phyloP scores from a whole-genome alignment of 257 asterid species.

The Galeopsis tetrahit region DNA sequence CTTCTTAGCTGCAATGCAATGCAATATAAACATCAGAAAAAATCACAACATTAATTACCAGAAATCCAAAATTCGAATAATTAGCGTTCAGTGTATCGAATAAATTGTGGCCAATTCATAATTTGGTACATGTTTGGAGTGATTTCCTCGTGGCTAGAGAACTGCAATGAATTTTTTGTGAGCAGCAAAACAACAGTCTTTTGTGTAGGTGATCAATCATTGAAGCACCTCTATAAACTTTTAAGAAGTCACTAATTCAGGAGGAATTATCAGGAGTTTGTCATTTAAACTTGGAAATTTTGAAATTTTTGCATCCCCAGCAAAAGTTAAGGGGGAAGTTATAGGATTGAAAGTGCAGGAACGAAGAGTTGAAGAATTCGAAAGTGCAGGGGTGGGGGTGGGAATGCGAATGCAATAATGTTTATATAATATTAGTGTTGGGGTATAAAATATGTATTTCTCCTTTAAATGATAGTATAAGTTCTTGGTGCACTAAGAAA shows the following conservation, averaged over 20 bases:
- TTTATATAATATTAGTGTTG: neutral
- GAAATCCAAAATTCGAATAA: neutral
- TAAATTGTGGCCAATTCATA: neutral
- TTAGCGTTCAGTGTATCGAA: neutral
- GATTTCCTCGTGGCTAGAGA: neutral
- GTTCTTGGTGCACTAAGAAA: conserved; percentile 19
- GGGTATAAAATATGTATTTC: neutral
- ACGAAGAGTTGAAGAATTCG: too few relatives aligned
- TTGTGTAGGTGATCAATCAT: neutral
- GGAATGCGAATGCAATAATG: neutral
- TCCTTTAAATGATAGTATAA: conserved; percentile 2
- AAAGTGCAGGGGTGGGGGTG: neutral
- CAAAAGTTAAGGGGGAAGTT: neutral
- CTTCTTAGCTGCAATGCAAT: conserved; percentile 73
- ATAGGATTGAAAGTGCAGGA: neutral
- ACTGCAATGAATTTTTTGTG: neutral
- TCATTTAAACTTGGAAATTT: neutral
- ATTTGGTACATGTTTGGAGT: neutral
- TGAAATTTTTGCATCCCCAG: neutral
- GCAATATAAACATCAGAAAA: conserved; percentile 35
- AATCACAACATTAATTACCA: conserved; percentile 9
- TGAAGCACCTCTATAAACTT: neutral
- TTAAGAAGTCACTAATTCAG: neutral
- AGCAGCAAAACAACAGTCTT: neutral
- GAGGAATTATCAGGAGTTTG: neutral